Evolutionary conservation across 805 yeast genomes (phyloP).

Genomic region (Lipomyces chichibuensis): DNA sequence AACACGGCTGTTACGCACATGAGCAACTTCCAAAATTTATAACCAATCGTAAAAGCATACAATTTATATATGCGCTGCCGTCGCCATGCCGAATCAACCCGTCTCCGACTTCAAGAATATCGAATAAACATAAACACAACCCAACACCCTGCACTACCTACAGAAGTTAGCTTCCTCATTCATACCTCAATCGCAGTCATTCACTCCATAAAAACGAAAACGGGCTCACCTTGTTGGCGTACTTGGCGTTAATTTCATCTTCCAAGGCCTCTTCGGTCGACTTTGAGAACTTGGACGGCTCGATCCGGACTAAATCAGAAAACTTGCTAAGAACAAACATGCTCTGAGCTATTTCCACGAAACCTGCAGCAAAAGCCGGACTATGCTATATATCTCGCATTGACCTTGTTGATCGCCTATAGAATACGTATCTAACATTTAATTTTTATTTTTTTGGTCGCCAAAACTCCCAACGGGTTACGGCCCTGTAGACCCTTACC

Average conservation of each 20-base stretch:
- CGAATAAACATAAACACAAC: slow-evolving; percentile 82
- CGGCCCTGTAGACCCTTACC: not conserved
- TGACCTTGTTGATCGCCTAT: not conserved
- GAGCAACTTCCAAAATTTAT: not conserved
- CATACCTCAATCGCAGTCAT: not conserved
- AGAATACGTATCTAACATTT: too few relatives aligned
- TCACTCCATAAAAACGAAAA: not conserved
- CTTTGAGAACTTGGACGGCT: slow-evolving; percentile 78
- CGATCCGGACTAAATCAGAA: slow-evolving; percentile 82
- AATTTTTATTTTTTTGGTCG: not conserved
- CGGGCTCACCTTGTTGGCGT: slow-evolving; percentile 62
- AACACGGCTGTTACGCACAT: slow-evolving; percentile 53
- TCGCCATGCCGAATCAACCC: slow-evolving; percentile 93
- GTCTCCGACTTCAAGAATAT: slow-evolving; percentile 76
- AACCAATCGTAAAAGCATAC: slow-evolving; percentile 11
- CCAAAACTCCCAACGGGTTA: not conserved
- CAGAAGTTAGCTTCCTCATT: not conserved
- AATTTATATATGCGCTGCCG: slow-evolving; percentile 58
- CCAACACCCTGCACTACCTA: slow-evolving; percentile 78
- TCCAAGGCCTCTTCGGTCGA: slow-evolving; percentile 73
- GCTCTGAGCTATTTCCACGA: not conserved
- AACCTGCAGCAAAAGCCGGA: not conserved
- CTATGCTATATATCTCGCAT: not conserved
- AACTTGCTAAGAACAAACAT: slow-evolving; percentile 87
- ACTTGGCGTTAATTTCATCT: slow-evolving; percentile 81